Evolutionary conservation across 805 yeast genomes (phyloP).

Genomic region (Jamesozyma hellenica): DNA sequence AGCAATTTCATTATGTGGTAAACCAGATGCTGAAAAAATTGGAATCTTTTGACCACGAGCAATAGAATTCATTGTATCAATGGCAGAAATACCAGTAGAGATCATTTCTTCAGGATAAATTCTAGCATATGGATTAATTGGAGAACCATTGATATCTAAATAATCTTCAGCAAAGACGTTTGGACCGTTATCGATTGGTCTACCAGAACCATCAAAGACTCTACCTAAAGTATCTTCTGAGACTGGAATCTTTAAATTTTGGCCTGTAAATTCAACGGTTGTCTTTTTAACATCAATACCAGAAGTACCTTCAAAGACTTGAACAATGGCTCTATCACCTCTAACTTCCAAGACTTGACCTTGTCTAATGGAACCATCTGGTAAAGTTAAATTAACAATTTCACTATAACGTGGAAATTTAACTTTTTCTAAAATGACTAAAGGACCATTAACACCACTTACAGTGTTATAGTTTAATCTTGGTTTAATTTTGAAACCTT

Average conservation of each 20-base stretch:
- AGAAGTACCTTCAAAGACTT: conserved; percentile 97
- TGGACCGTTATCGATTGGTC: conserved; percentile 97
- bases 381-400: conserved; percentile 91
- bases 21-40: conserved; percentile 96
- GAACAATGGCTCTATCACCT: conserved; percentile 95
- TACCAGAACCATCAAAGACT: conserved; percentile 97
- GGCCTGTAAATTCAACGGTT: conserved; percentile 93
- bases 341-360: conserved; percentile 98
- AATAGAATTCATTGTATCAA: conserved; percentile 98
- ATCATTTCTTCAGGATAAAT: conserved; percentile 99
- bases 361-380: conserved; percentile 89
- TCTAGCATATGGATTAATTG: conserved; percentile 96
- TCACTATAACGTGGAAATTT: conserved; percentile 88
- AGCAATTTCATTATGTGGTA: conserved; percentile 98
- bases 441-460: conserved; percentile 96
- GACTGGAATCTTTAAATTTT: conserved; percentile 84
- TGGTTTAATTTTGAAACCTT: conserved; percentile 86
- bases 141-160: conserved; percentile 96
- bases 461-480: conserved; percentile 91
- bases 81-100: conserved; percentile 96
- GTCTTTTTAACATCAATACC: conserved; percentile 98
- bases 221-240: conserved; percentile 97
- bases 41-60: conserved; percentile 99
- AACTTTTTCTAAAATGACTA: conserved; percentile 81
- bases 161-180: conserved; percentile 97